phyloP scores from a whole-genome alignment of 1,284 basidiomycete genomes.

The Pterula multifida region DNA sequence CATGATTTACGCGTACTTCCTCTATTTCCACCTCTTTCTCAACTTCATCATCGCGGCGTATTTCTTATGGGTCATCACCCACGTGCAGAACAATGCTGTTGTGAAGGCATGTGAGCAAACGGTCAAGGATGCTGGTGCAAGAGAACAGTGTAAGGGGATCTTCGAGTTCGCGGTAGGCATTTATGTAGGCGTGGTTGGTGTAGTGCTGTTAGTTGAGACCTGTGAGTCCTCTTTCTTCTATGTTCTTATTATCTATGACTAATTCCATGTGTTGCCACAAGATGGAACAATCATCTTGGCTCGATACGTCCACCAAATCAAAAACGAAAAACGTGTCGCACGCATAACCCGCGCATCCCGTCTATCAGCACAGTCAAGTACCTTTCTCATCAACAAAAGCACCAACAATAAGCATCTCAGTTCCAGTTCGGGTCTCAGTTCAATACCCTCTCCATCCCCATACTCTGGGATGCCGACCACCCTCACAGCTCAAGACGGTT shows the following conservation, averaged over 20 bases:
- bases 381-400: not conserved
- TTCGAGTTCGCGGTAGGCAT: conserved; percentile 29
- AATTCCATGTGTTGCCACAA: conserved; percentile 15
- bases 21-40: conserved; percentile 45
- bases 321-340: conserved; percentile 32
- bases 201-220: conserved; percentile 37
- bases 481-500: not conserved
- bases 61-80: conserved; percentile 36
- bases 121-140: conserved; percentile 26
- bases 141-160: conserved; percentile 32
- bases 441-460: not conserved
- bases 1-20: conserved; percentile 40
- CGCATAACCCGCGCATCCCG: conserved; percentile 19
- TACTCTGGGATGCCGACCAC: not conserved
- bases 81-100: conserved; percentile 29
- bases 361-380: not conserved
- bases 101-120: conserved; percentile 32
- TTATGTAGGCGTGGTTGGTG: conserved; percentile 30
- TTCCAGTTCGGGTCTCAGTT: not conserved
- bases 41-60: conserved; percentile 41
- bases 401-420: not conserved
- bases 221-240: conserved; percentile 26
- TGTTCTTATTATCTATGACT: not conserved
- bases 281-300: conserved; percentile 47
- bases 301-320: conserved; percentile 45